These are phyloP conservation scores for Fraxinus albicans DNA, from an alignment of 305 asterid species.

Conservation along the genomic window DNA sequence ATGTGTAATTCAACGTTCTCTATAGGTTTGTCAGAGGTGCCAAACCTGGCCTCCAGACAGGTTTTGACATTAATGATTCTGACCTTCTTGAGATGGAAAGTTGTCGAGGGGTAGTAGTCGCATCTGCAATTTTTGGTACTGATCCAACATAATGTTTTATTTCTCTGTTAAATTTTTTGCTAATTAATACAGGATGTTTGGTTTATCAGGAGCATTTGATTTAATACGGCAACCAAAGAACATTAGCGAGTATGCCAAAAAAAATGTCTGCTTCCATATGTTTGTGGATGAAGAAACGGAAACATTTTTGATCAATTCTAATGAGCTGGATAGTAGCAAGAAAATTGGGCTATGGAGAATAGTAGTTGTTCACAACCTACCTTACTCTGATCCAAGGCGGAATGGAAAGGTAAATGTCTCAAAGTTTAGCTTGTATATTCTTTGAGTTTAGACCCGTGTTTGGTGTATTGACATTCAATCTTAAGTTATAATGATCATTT, in stretches of 20 bases:
- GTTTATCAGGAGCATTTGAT: conserved; percentile 74
- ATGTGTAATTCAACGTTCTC: neutral
- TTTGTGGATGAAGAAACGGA: conserved; percentile 81
- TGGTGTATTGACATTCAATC: neutral
- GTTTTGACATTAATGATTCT: conserved; percentile 74
- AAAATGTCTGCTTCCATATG: conserved; percentile 72
- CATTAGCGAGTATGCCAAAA: conserved; percentile 62
- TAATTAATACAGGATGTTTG: conserved; percentile 26
- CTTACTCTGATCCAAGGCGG: conserved; percentile 81
- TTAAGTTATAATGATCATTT: conserved; percentile 6
- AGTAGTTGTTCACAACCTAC: conserved; percentile 68
- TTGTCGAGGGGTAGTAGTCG: conserved; percentile 78
- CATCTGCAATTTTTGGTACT: conserved; percentile 86
- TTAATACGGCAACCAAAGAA: conserved; percentile 73
- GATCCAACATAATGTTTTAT: conserved; percentile 14
- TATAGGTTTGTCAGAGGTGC: conserved; percentile 73
- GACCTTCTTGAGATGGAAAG: conserved; percentile 81
- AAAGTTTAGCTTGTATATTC: neutral
- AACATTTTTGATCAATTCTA: conserved; percentile 51
- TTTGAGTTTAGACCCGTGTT: neutral
- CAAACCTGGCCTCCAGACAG: conserved; percentile 72
- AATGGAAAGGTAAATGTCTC: conserved; percentile 70
- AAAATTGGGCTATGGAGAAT: conserved; percentile 79
- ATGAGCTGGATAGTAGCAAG: conserved; percentile 53
- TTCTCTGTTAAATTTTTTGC: conserved; percentile 1